Conservation (phyloP, 805 yeast species). For the Starmerella scarabaei region DNA sequence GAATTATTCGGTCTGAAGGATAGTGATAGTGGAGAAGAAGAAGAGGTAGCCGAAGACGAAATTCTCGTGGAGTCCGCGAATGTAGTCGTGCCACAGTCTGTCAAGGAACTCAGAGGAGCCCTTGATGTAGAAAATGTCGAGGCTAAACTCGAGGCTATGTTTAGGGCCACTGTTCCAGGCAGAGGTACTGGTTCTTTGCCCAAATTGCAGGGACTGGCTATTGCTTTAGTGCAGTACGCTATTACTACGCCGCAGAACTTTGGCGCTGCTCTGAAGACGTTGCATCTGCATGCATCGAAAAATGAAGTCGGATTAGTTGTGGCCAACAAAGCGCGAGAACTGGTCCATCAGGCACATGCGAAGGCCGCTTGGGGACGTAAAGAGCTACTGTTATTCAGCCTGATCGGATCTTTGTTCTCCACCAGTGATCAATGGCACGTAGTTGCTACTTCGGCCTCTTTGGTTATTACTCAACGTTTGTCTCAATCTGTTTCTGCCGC, state of each 20-base stretch:
- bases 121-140: conserved; percentile 9
- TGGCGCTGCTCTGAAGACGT: conserved; percentile 26
- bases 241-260: conserved; percentile 24
- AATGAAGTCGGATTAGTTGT: conserved; percentile 42
- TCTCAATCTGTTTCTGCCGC: conserved; percentile 37
- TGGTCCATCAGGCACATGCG: conserved; percentile 44
- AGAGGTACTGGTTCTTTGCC: conserved; percentile 73
- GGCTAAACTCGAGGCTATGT: conserved; percentile 37
- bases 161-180: conserved; percentile 57
- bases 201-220: conserved; percentile 49
- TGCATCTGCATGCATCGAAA: conserved; percentile 46
- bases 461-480: conserved; percentile 59
- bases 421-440: conserved; percentile 93
- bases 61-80: neutral
- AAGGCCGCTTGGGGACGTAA: conserved; percentile 27
- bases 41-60: conserved; percentile 25
- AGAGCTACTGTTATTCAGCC: conserved; percentile 54
- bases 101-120: conserved; percentile 3
- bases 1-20: conserved; percentile 27
- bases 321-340: conserved; percentile 48
- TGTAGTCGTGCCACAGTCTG: conserved; percentile 5
- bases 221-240: conserved; percentile 47
- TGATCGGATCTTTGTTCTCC: conserved; percentile 71
- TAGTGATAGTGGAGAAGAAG: conserved; percentile 29
- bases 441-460: conserved; percentile 70